Evolutionary conservation across 1,284 basidiomycete species (phyloP).

Genomic region (Phellopilus nigrolimitatus): DNA sequence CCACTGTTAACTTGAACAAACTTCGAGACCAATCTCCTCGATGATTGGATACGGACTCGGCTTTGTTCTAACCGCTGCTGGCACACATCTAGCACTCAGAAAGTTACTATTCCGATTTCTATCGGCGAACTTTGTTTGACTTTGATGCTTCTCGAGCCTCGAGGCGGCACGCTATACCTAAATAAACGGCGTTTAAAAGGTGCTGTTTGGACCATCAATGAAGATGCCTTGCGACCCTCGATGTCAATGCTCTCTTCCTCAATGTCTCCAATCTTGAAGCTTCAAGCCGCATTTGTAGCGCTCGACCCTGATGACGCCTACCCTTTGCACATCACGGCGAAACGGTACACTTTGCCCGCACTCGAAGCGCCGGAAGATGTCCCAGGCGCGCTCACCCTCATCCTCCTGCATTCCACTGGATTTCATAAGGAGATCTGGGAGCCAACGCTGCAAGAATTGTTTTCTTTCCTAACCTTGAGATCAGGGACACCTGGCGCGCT

Average conservation of each 20-base stretch:
- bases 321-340: conserved; percentile 48
- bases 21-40: too few relatives aligned
- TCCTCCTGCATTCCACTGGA: conserved; percentile 57
- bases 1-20: too few relatives aligned
- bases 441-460: conserved; percentile 44
- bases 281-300: not conserved
- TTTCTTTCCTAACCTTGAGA: conserved; percentile 23
- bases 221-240: not conserved
- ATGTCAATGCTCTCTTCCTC: not conserved
- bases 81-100: too few relatives aligned
- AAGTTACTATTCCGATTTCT: too few relatives aligned
- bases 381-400: conserved; percentile 43
- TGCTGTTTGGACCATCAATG: not conserved
- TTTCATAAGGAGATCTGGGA: conserved; percentile 69
- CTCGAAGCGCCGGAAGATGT: conserved; percentile 17
- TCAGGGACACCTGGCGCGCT: conserved; percentile 26
- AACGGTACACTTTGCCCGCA: conserved; percentile 46
- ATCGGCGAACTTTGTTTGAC: too few relatives aligned
- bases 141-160: not conserved
- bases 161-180: conserved; percentile 1
- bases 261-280: not conserved
- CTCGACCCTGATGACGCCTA: conserved; percentile 30
- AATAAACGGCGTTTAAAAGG: not conserved
- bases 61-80: too few relatives aligned
- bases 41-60: too few relatives aligned